Evolutionary conservation across 148 eudicot species (phyloP), one percentile per base, ranked within the genome.

Genomic region (Heliosperma pusillum): DNA sequence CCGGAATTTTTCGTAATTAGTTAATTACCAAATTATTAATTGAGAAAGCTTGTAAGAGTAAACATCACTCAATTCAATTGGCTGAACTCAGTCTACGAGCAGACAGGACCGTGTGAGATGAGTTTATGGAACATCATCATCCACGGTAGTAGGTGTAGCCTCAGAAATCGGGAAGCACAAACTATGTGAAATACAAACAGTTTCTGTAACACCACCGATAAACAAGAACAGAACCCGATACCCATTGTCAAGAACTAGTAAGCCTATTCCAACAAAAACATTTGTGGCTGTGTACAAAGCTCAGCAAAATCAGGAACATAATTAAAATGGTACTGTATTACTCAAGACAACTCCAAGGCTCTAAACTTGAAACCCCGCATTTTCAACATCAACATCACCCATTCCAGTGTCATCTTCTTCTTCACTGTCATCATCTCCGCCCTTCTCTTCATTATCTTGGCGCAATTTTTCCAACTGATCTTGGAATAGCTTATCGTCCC

Each of bases 331-430:
- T 10, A 70, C 1, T 7, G 44, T 45, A 3, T 17, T 25, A 40
- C 60, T 42, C 15, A 12, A 59, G 10, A 25, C 66, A 58, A 47
- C 62, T 70, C 4, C 59, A 19, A 55, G 21, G 20, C 4, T 21
- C 63, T 74, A 81, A 10, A 77, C 78, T 4, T 74, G 78, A 66
- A 81, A 33, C 27, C 81, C 84, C 45, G 85, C 75, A 72, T 85
- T 91, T 59, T 91, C 93, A 73, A 91, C 64, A 76, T 91, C 97
- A 17, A 86, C 84, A 15, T 89, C 88, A 22, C 97, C 93, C 97
- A 91, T 89, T 33, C 97, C 97, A 10, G 93, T 89, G 55, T 91
- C 97, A 50, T 91, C 97, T 72, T 91, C 97, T 80, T 88, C 94
- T 76, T 89, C 93, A 40, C 88, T 89, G 29, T 83, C 90, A 58